Base-by-base conservation (phyloP, 2,329 filamentous ascomycete species). In the Pseudocercospora vitis region DNA sequence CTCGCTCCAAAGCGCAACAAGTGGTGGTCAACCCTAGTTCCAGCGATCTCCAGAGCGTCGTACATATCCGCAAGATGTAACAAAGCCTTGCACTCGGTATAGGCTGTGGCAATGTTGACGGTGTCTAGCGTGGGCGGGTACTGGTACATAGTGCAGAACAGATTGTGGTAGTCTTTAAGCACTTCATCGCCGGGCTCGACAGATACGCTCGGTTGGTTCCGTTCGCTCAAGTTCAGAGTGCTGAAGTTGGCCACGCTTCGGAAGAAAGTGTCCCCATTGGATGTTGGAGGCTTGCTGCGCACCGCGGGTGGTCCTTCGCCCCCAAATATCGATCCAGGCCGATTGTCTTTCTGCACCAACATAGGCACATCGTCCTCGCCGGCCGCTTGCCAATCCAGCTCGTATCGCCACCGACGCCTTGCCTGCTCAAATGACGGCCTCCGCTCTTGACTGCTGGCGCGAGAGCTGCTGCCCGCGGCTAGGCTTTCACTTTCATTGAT, bases 61-160 rank as follows among this genome's bases (percentile, higher is more conserved):
- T 96, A 96, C 76, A 94, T 89, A 72, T 96, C 91, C n/a, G 91
- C 92, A 14, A 96, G 79, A 9, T 84, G 83, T 33, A 97, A 81
- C 2, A 97, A 81, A 9, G 89, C 87, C 73, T 96, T 96, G 80
- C 90, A 96, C 72, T 96, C 90, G 37, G 94, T 86, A 68, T 96
- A 96, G 19, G 91, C 91, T 57, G 91, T 87, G 50, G 91, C 90
- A 60, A 97, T 95, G 70, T 94, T 95, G 70, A 94, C 80, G 21
- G 83, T 81, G 72, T 96, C 91, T 26, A 97, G 81, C 0, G 84
- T 68, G 0, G 92, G 92, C 0, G 90, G 77, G 70, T 95, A 89
- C 71, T 96, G 96, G 78, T 97, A 97, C 77, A 96, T 96, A 58
- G 94, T 87, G 64, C 91, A 88, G 70, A 97, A 95, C 18, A 97